Conservation (phyloP, 768 basidiomycete genomes). For the Pisolithus tinctorius region DNA sequence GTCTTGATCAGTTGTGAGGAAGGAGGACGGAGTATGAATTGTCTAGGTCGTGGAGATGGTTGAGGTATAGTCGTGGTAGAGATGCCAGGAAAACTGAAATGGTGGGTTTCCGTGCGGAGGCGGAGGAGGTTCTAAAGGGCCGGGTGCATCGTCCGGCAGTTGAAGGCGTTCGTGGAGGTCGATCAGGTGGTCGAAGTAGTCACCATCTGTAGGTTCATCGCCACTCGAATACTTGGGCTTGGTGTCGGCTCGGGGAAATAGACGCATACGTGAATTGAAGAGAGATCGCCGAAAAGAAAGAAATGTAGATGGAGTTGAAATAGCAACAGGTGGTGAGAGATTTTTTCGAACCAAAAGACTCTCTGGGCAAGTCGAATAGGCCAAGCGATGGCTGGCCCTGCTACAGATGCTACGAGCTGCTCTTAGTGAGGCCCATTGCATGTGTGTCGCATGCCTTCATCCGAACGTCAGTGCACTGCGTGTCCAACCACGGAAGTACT, state of each 20-base stretch:
- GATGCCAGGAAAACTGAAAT: neutral
- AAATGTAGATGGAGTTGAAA: neutral
- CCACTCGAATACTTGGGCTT: neutral
- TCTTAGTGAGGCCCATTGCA: conserved; percentile 62
- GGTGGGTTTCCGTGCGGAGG: neutral
- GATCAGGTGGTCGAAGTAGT: neutral
- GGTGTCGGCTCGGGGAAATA: conserved; percentile 3
- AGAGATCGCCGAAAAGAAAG: conserved; percentile 4
- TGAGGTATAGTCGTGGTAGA: neutral
- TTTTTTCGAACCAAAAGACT: neutral
- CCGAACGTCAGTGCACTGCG: neutral
- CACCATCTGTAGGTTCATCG: neutral
- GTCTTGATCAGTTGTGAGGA: neutral
- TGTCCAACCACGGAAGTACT: neutral
- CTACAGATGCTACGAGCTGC: conserved; percentile 39
- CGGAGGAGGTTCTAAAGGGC: neutral
- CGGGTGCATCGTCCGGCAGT: neutral
- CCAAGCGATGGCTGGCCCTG: conserved; percentile 4
- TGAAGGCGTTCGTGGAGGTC: neutral
- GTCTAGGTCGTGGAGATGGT: neutral
- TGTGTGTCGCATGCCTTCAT: conserved; percentile 55
- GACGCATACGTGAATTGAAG: conserved; percentile 2
- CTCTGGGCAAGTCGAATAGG: neutral
- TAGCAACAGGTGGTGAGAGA: neutral
- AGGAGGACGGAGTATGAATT: neutral